Conservation (phyloP, 108 stramenopile genomes). For the Cyclotella atomus region DNA sequence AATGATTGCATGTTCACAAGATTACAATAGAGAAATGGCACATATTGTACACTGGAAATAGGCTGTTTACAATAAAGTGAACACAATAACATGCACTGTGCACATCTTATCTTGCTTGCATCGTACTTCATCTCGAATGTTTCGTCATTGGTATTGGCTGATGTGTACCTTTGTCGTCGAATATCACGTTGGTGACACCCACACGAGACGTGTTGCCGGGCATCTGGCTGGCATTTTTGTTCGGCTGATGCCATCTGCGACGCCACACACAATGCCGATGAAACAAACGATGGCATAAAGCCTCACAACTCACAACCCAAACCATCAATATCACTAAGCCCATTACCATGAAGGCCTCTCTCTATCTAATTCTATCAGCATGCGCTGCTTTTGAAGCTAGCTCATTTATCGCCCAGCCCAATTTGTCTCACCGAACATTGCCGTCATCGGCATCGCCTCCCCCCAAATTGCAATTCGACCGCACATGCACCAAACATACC, state of each 20-base stretch:
- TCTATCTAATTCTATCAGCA: background rate
- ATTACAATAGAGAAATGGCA: slow-evolving; percentile 32
- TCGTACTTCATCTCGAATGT: too few species aligned
- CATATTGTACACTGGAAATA: slow-evolving; percentile 38
- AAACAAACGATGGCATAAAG: background rate
- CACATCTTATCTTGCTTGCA: background rate
- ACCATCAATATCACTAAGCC: background rate
- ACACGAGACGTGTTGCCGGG: too few species aligned
- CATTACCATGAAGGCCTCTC: slow-evolving; percentile 1
- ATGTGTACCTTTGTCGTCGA: background rate
- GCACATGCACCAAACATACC: background rate
- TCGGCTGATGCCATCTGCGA: background rate
- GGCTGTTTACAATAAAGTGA: background rate
- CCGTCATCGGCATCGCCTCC: background rate
- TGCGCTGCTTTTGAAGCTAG: background rate
- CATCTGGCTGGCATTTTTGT: slow-evolving; percentile 10
- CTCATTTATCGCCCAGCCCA: background rate
- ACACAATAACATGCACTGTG: background rate
- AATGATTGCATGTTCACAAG: slow-evolving; percentile 21
- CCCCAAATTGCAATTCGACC: background rate
- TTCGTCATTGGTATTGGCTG: background rate
- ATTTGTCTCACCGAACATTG: background rate
- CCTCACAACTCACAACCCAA: background rate
- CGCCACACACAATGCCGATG: background rate
- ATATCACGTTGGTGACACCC: background rate